Base-by-base conservation (phyloP, 179 eudicot genomes). In the Vitellaria paradoxa region DNA sequence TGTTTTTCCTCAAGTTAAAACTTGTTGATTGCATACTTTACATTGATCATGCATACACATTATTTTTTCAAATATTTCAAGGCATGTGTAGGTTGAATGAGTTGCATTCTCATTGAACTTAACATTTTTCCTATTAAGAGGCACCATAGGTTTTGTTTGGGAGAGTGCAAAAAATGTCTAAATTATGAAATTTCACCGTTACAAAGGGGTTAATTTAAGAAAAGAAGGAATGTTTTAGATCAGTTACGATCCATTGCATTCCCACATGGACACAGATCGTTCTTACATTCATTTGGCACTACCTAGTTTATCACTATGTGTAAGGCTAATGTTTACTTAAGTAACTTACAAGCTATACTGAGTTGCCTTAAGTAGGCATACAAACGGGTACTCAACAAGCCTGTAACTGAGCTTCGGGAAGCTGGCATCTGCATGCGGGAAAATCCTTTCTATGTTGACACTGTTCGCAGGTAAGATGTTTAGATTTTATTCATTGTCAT, bases 381-480 rank as follows among this genome's bases (percentile, higher is more conserved):
- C 78, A 96, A 91, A 80, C 88, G 99, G 70, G 99, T 96, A 72
- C 91, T 96, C 76, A 82, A 91, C 81, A 96, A 93, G 85, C 99
- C 99, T 70, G 86, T 89, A 10, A 92, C 97, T 66, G 98, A 92
- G 82, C 83, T 92, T 78, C 92, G 98, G 66, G 97, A 93, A 85
- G 99, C 99, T 80, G 98, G 97, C 75, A 91, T 96, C 79, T 96
- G 99, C 89, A 96, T 96, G 99, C 88, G 99, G 68, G 99, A 96
- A 87, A 96, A 96, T 75, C 84, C 99, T 37, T 96, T 96, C 80
- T 96, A 96, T 86, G 97, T 96, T 82, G 99, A 96, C 78, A 93
- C 99, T 82, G 99, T 96, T 67, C 93, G 99, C 74, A 92, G 98
- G 99, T 96, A 80, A 81, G 89, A 66, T 64, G 68, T 55, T 69